Percentiles rank a stretch among this genome's conserved stretches.
These are phyloP conservation scores for Entonaema liquescens DNA, from an alignment of 495 filamentous ascomycete species.

Conservation along the genomic window DNA sequence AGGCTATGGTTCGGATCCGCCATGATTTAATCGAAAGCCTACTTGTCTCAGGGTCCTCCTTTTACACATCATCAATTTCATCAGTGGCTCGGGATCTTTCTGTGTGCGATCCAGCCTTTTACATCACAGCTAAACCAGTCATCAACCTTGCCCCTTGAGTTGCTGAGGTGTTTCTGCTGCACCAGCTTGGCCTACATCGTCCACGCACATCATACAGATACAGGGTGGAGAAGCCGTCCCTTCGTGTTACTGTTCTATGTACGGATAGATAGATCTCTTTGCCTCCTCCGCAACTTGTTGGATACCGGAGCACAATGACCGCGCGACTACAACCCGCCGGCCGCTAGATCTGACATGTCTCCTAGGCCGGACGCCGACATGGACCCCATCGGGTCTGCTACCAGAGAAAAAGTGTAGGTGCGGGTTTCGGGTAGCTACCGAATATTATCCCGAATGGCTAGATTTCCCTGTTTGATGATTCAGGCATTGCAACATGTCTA, in stretches of 20 bases:
- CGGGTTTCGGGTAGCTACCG: constrained; percentile 34
- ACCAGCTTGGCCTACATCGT: constrained; percentile 6
- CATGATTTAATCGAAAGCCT: constrained; percentile 27
- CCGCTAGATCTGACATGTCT: constrained; percentile 40
- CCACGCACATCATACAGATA: constrained; percentile 10
- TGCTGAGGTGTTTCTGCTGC: constrained; percentile 4
- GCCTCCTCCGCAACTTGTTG: constrained; percentile 15
- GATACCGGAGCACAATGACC: constrained; percentile 30
- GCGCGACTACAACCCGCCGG: constrained; percentile 19
- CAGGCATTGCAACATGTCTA: constrained; percentile 16
- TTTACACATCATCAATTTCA: constrained; percentile 33
- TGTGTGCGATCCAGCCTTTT: constrained; percentile 11
- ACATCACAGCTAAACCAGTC: constrained; percentile 19
- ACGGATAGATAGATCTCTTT: constrained; percentile 1
- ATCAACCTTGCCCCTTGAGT: constrained; percentile 2
- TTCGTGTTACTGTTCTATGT: constrained; percentile 3
- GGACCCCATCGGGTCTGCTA: constrained; percentile 29
- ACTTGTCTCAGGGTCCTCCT: constrained; percentile 20
- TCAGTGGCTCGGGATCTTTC: constrained; percentile 15
- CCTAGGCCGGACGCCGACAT: constrained; percentile 35
- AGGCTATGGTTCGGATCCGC: constrained; percentile 13
- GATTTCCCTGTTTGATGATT: constrained; percentile 6
- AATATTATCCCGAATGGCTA: constrained; percentile 28
- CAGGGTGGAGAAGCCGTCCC: not conserved
- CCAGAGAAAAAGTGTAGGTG: not conserved